phyloP scores from a whole-genome alignment of 139 green algal species.

The Limnomonas spitsbergensis region DNA sequence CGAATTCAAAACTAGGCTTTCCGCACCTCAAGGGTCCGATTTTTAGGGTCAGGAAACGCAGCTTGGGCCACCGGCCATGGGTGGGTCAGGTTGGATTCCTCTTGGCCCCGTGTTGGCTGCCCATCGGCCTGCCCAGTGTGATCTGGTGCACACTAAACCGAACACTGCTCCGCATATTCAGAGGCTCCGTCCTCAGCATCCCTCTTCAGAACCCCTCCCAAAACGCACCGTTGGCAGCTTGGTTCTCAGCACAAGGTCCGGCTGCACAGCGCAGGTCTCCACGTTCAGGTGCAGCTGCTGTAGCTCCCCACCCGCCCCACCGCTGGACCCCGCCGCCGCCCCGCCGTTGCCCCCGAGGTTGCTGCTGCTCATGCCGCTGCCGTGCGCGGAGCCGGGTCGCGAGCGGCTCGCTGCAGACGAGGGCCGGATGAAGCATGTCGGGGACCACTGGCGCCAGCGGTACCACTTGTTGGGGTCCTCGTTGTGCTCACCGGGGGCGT shows the following conservation, averaged over 20 bases:
- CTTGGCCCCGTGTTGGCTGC: no score
- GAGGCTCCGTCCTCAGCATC: no score
- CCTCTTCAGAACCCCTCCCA: no score
- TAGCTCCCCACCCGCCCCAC: not conserved
- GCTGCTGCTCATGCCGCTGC: not conserved
- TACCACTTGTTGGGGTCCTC: conserved; percentile 36
- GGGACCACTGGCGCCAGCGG: conserved; percentile 29
- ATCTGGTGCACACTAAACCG: no score
- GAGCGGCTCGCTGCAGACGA: not conserved
- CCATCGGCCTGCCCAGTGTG: no score
- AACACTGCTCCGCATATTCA: no score
- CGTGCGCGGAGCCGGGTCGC: not conserved
- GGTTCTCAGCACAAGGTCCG: conserved; percentile 44
- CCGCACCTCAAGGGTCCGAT: no score
- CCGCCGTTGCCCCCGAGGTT: not conserved
- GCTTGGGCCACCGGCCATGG: no score
- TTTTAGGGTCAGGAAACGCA: no score
- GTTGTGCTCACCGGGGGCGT: not conserved
- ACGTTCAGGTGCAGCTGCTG: conserved; percentile 50
- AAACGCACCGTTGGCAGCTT: conserved; percentile 17
- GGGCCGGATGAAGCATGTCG: conserved; percentile 44
- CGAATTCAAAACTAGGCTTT: no score
- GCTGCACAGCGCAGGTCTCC: conserved; percentile 46
- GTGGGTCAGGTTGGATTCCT: no score
- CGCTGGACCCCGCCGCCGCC: no score